Evolutionary conservation across 2,329 filamentous ascomycete species (phyloP).

Genomic region (Diaporthe citrichinensis): DNA sequence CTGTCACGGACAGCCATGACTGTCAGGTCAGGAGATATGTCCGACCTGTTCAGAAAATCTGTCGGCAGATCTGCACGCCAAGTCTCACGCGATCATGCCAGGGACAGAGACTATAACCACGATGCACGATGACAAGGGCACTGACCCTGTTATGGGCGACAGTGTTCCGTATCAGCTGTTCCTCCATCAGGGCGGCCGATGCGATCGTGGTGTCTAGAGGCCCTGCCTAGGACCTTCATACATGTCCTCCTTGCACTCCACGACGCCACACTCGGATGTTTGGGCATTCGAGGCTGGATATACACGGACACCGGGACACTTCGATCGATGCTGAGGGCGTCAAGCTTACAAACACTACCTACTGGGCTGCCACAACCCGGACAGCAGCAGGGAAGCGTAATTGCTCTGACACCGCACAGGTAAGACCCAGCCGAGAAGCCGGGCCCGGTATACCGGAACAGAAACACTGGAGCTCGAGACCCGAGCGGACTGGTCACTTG

Average conservation of each 20-base stretch:
- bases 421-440: constrained; percentile 4
- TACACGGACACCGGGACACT: neutral
- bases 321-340: neutral
- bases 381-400: no score
- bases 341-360: neutral
- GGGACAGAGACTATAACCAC: neutral
- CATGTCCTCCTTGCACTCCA: neutral
- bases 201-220: neutral
- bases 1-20: neutral
- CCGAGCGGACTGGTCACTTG: constrained; percentile 2
- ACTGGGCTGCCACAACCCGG: neutral
- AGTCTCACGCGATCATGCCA: neutral
- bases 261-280: neutral
- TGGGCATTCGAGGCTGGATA: neutral
- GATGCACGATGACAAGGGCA: neutral
- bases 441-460: constrained; percentile 13
- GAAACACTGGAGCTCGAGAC: neutral
- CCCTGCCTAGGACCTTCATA: no score
- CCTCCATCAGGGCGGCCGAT: neutral
- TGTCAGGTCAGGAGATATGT: neutral
- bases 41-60: neutral
- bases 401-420: constrained; percentile 18
- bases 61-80: constrained; percentile 18
- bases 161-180: neutral
- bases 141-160: neutral